A percentile compares a stretch with the other conserved stretches of the same genome.
phyloP scores from a whole-genome alignment of 257 asterid species.

The Petrea volubilis region DNA sequence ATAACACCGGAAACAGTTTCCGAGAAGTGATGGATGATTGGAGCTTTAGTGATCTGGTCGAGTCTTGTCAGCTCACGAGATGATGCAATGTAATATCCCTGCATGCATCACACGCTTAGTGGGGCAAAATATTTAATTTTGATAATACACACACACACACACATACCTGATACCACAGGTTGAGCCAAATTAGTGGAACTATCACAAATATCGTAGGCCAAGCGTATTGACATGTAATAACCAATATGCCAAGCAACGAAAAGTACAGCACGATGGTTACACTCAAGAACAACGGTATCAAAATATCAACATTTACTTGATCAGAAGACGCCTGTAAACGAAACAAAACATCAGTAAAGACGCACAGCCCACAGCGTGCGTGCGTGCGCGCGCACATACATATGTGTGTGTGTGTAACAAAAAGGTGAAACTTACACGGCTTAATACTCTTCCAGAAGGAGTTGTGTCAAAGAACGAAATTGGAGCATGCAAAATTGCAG shows the following conservation, averaged over 20 bases:
- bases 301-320: slow-evolving; percentile 52
- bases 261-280: slow-evolving; percentile 37
- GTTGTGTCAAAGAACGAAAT: slow-evolving; percentile 90
- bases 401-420: too few species aligned
- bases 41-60: slow-evolving; percentile 64
- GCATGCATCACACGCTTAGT: slow-evolving; percentile 13
- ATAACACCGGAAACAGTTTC: slow-evolving; percentile 67
- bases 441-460: slow-evolving; percentile 79
- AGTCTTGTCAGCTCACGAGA: slow-evolving; percentile 80
- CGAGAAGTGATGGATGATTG: slow-evolving; percentile 76
- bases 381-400: too few species aligned
- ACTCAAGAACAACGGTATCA: slow-evolving; percentile 51
- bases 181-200: slow-evolving; percentile 65
- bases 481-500: slow-evolving; percentile 70
- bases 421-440: slow-evolving; percentile 54
- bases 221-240: slow-evolving; percentile 57
- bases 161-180: slow-evolving; percentile 72
- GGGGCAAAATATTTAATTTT: too few species aligned
- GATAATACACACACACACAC: too few species aligned
- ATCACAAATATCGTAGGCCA: slow-evolving; percentile 67
- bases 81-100: slow-evolving; percentile 64
- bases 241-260: slow-evolving; percentile 40
- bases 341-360: too few species aligned
- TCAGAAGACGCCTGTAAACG: slow-evolving; percentile 62
- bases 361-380: too few species aligned